These are phyloP conservation scores for Speleostelium caveatum DNA, from an alignment of 78 protist species.

Conservation along the genomic window DNA sequence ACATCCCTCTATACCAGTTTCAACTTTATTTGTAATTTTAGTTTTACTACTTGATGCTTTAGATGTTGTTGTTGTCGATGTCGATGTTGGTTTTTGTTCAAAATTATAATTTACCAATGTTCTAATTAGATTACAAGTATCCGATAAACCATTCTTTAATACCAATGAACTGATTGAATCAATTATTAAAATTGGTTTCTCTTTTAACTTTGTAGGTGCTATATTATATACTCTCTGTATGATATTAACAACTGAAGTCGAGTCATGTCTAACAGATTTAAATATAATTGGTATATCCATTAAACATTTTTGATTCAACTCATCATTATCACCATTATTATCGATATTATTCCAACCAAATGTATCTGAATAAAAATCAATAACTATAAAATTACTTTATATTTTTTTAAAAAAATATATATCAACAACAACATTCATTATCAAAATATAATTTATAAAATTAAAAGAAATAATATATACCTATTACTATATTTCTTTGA, in stretches of 20 bases:
- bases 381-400: constrained; percentile 61
- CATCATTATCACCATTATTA: background rate
- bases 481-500: constrained; percentile 62
- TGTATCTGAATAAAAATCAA: constrained; percentile 74
- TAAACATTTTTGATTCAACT: background rate
- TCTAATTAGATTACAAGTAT: constrained; percentile 72
- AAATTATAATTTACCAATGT: constrained; percentile 47
- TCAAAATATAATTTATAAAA: background rate
- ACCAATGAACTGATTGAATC: constrained; percentile 44
- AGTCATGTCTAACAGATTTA: constrained; percentile 20
- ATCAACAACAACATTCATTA: background rate
- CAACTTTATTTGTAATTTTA: constrained; percentile 24
- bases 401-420: background rate
- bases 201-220: constrained; percentile 42
- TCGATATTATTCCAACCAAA: constrained; percentile 70
- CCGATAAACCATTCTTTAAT: constrained; percentile 73
- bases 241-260: constrained; percentile 17
- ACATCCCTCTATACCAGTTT: constrained; percentile 71
- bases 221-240: constrained; percentile 13
- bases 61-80: background rate
- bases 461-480: background rate
- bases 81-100: background rate
- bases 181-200: constrained; percentile 38
- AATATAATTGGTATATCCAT: constrained; percentile 35
- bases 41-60: background rate